Percentiles rank a stretch among this genome's conserved stretches.
phyloP scores from a whole-genome alignment of 2,329 filamentous ascomycete genomes.

The Fusarium sp. region DNA sequence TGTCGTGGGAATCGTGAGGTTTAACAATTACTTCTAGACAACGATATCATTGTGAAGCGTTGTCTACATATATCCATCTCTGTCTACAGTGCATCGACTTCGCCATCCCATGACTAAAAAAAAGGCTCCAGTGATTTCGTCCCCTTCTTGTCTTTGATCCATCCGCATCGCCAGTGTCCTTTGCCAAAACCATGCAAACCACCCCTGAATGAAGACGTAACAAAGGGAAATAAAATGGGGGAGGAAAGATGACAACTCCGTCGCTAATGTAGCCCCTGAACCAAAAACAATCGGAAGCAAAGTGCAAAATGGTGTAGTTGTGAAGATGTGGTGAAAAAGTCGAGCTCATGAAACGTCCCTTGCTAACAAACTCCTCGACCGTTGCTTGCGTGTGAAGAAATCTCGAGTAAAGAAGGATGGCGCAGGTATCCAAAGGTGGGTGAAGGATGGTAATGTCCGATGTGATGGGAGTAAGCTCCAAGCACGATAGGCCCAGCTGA shows the following conservation, averaged over 20 bases:
- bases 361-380: slow-evolving; percentile 28
- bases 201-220: background rate
- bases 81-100: slow-evolving; percentile 23
- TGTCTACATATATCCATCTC: slow-evolving; percentile 5
- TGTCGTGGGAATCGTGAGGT: slow-evolving; percentile 13
- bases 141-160: slow-evolving; percentile 1
- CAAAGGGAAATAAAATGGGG: background rate
- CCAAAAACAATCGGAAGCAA: slow-evolving; percentile 12
- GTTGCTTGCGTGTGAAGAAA: slow-evolving; percentile 27
- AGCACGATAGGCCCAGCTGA: background rate
- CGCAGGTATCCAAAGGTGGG: background rate
- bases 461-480: background rate
- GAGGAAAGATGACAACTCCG: slow-evolving; percentile 46
- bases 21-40: slow-evolving; percentile 32
- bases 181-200: slow-evolving; percentile 29
- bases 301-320: slow-evolving; percentile 4
- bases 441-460: too few species aligned
- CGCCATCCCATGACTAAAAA: background rate
- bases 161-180: slow-evolving; percentile 8
- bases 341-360: slow-evolving; percentile 29
- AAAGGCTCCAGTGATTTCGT: background rate
- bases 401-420: background rate
- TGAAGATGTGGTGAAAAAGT: slow-evolving; percentile 5
- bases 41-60: slow-evolving; percentile 31
- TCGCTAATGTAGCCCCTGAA: slow-evolving; percentile 49